Evolutionary conservation across 1,284 basidiomycete genomes (phyloP).

Genomic region (Pseudozyma thailandica): DNA sequence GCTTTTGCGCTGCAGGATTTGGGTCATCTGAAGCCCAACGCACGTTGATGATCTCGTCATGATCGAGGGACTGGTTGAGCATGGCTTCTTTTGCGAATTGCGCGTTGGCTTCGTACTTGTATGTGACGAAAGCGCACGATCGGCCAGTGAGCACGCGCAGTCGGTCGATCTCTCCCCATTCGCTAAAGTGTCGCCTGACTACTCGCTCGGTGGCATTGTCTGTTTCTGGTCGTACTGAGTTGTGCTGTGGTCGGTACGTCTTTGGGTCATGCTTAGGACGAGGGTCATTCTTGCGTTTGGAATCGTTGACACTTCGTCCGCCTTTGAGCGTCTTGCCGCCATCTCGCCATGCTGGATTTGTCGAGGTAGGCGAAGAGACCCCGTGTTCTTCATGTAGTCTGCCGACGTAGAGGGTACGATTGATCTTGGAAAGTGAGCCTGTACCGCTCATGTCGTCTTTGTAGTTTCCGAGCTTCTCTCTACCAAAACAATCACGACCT

Average conservation of each 20-base stretch:
- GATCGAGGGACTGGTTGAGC: constrained; percentile 97
- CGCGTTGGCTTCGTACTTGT: constrained; percentile 82
- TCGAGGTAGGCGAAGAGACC: constrained; percentile 33
- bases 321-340: constrained; percentile 55
- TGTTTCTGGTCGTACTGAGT: constrained; percentile 41
- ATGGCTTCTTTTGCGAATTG: constrained; percentile 99
- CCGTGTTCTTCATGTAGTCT: constrained; percentile 73
- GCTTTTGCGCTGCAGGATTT: constrained; percentile 53
- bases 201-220: constrained; percentile 58
- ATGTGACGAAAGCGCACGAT: constrained; percentile 96
- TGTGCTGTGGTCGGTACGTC: constrained; percentile 47
- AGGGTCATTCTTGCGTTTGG: constrained; percentile 21
- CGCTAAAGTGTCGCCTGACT: constrained; percentile 80
- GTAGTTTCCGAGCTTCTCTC: constrained; percentile 97
- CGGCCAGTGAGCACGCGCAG: constrained; percentile 93
- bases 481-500: constrained; percentile 94
- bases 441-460: constrained; percentile 99
- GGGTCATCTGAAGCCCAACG: constrained; percentile 67
- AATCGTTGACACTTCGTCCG: constrained; percentile 43
- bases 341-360: constrained; percentile 54
- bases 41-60: constrained; percentile 92
- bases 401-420: constrained; percentile 93
- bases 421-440: constrained; percentile 91
- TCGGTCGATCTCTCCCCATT: constrained; percentile 95
- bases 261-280: constrained; percentile 34